Evolutionary conservation across 176 grass and related monocot species (phyloP), one percentile per base, ranked within the genome.

Genomic region (Panicum miliaceum): DNA sequence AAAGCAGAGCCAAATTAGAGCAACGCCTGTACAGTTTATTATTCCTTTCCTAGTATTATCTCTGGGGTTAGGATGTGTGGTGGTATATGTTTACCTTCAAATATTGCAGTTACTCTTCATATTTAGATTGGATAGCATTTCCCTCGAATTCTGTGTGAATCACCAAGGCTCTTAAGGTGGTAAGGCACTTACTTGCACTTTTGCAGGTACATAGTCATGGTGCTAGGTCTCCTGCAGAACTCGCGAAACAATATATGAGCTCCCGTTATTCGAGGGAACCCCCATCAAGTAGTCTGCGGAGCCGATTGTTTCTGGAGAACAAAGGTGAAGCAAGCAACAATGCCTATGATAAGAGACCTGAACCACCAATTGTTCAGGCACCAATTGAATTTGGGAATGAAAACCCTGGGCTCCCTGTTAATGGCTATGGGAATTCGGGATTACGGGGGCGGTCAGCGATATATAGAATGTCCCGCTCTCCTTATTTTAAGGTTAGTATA

Each of bases 231-330:
- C 93, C 93, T 43, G 36, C 80, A 37, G 90, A 95, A 41, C 82
- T 95, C 35, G 93, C 90, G 1, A 95, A 92, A 68, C 79, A 89
- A 84, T 90, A 84, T 79, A 95, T 95, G 93, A 85, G 71, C 81
- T 81, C 88, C 51, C 86, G 71, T 43, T 73, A 75, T 88, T 81
- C 19, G 2, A 88, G 50, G 68, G 85, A 82, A 67, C 74, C 75
- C 59, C 85, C 70, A 52, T 58, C 83, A 5, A 77, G 59, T 78
- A 86, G 64, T 78, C 57, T 88, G 64, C 50, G 54, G 61, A 92
- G 79, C 16, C 88, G 65, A 64, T 40, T 90, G 22, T 80, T 92
- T 77, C 65, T 47, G 40, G 71, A 88, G 43, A 73, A 85, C 60
- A 86, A 83, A 64, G 83, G 75, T 48, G 85, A 87, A 80, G 47